Conservation (phyloP, 1,139 yeast genomes). For the Yamadazyma siamensis region DNA sequence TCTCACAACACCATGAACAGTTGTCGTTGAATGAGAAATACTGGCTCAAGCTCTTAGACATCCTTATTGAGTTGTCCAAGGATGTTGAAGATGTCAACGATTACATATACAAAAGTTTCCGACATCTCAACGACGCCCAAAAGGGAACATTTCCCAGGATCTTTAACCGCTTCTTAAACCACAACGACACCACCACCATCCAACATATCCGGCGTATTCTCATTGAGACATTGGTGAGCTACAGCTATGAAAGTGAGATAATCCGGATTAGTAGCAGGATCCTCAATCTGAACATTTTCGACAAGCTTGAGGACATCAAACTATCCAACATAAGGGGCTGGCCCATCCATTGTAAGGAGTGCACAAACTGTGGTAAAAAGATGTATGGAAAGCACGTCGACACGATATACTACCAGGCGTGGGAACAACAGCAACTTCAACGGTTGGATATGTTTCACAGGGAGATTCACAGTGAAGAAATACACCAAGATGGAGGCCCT, state of each 20-base stretch:
- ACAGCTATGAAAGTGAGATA: conserved; percentile 60
- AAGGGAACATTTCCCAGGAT: conserved; percentile 41
- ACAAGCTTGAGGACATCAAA: conserved; percentile 38
- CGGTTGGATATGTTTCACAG: conserved; percentile 7
- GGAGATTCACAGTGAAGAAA: conserved; percentile 1
- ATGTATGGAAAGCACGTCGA: conserved; percentile 57
- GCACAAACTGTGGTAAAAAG: conserved; percentile 68
- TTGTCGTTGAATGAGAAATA: conserved; percentile 31
- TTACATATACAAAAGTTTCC: conserved; percentile 50
- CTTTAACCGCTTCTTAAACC: conserved; percentile 46
- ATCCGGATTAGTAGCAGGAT: conserved; percentile 50
- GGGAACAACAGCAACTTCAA: conserved; percentile 41
- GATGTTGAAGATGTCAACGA: conserved; percentile 25
- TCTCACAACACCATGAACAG: too few relatives aligned
- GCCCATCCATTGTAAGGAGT: conserved; percentile 51
- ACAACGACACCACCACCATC: conserved; percentile 38
- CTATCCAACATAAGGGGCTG: conserved; percentile 53
- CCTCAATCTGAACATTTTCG: conserved; percentile 52
- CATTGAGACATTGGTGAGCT: conserved; percentile 61
- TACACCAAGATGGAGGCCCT: too few relatives aligned
- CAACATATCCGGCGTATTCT: conserved; percentile 61
- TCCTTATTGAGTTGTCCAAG: conserved; percentile 21
- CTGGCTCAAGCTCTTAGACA: conserved; percentile 37
- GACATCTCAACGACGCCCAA: conserved; percentile 43
- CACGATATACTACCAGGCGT: conserved; percentile 37